phyloP scores from a whole-genome alignment of 345 rosid genomes.

The Brassica cretica region DNA sequence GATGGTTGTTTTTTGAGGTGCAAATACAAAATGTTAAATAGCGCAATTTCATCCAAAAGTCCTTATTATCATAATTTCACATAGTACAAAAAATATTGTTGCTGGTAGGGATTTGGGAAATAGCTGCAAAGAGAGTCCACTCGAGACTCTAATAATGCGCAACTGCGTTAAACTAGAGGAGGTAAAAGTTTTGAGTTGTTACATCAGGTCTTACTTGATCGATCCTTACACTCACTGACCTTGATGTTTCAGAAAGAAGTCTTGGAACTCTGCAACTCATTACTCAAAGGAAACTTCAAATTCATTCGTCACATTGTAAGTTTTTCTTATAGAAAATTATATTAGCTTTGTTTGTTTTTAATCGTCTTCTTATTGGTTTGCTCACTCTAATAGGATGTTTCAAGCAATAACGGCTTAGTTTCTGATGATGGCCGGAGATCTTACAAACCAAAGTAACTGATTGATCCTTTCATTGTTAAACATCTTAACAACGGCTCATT shows the following conservation, averaged over 20 bases:
- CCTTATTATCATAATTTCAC: background rate
- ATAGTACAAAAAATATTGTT: constrained; percentile 12
- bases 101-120: constrained; percentile 61
- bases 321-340: constrained; percentile 17
- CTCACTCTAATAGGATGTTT: constrained; percentile 58
- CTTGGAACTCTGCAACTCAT: constrained; percentile 55
- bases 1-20: constrained; percentile 77
- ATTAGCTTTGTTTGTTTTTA: background rate
- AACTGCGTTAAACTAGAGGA: constrained; percentile 77
- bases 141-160: constrained; percentile 72
- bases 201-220: background rate
- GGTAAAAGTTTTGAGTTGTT: constrained; percentile 49
- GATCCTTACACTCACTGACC: background rate
- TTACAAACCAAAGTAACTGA: constrained; percentile 54
- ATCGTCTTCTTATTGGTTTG: background rate
- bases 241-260: constrained; percentile 62
- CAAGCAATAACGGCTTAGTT: constrained; percentile 74
- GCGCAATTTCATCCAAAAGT: background rate
- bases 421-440: constrained; percentile 64
- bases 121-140: constrained; percentile 50
- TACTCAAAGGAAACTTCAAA: constrained; percentile 72
- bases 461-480: background rate
- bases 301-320: constrained; percentile 67
- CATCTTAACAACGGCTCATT: background rate
- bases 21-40: background rate